Conservation (phyloP, 441 rosid genomes). For the Dalechampia spathulata region DNA sequence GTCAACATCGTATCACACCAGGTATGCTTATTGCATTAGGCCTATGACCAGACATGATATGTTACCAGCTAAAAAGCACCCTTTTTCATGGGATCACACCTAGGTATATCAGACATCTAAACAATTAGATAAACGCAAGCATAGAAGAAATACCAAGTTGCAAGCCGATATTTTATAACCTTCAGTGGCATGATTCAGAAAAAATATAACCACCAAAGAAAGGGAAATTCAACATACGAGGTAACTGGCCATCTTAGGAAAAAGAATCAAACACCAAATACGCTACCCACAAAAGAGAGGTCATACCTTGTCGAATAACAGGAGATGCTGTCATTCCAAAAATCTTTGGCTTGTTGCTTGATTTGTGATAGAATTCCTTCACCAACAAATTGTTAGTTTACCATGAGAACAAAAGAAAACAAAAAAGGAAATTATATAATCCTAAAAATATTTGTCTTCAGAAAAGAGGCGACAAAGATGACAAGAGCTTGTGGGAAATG, state of each 20-base stretch:
- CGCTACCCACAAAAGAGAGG: neutral
- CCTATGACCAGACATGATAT: neutral
- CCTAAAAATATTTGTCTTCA: neutral
- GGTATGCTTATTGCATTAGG: neutral
- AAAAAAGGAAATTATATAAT: no score
- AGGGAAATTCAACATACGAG: neutral
- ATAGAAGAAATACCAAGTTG: slow-evolving; percentile 2
- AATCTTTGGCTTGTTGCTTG: slow-evolving; percentile 64
- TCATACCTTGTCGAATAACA: slow-evolving; percentile 57
- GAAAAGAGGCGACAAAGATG: slow-evolving; percentile 3
- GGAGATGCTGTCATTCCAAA: slow-evolving; percentile 86
- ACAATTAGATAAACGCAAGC: slow-evolving; percentile 1
- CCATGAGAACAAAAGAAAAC: neutral
- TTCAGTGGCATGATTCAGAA: neutral
- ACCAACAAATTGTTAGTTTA: slow-evolving; percentile 10
- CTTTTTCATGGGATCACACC: neutral
- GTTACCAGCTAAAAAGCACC: neutral
- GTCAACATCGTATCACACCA: neutral
- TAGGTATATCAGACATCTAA: neutral
- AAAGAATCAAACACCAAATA: neutral
- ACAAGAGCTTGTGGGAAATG: slow-evolving; percentile 2
- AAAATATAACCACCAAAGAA: neutral
- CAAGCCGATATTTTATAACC: neutral
- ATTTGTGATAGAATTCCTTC: slow-evolving; percentile 76
- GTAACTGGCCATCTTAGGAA: no score